Evolutionary conservation across 306 rosid species (phyloP).

Genomic region (Arachis hypogaea): DNA sequence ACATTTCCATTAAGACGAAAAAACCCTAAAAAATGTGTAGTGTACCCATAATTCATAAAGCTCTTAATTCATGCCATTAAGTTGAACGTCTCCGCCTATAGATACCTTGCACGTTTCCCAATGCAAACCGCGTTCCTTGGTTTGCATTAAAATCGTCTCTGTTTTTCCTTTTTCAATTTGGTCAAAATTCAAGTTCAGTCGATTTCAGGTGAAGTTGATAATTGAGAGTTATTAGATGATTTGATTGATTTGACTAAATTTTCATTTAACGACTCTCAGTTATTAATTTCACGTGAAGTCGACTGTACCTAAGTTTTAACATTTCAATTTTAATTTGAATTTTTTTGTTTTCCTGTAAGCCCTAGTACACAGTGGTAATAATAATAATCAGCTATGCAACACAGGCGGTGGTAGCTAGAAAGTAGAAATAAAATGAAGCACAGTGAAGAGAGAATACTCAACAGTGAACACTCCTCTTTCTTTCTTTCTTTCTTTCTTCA

Average conservation of each 20-base stretch:
- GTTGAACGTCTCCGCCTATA: conserved; percentile 12
- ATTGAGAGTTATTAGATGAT: too few relatives aligned
- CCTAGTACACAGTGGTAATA: conserved; percentile 29
- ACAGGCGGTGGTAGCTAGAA: neutral
- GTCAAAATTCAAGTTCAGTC: too few relatives aligned
- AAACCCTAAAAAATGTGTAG: conserved; percentile 48
- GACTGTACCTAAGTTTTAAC: too few relatives aligned
- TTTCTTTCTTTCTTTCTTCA: too few relatives aligned
- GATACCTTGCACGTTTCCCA: conserved; percentile 53
- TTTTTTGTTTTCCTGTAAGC: conserved; percentile 16
- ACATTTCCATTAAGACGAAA: conserved; percentile 24
- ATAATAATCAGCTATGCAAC: conserved; percentile 16
- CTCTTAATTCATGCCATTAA: conserved; percentile 35
- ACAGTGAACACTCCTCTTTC: too few relatives aligned
- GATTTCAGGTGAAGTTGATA: too few relatives aligned
- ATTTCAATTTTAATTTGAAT: neutral
- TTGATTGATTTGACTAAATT: too few relatives aligned
- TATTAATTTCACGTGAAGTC: too few relatives aligned
- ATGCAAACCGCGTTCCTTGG: conserved; percentile 53
- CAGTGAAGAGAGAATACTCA: conserved; percentile 10
- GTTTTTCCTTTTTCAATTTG: too few relatives aligned
- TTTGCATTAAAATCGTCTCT: conserved; percentile 32
- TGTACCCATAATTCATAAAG: neutral
- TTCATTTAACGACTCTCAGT: too few relatives aligned
- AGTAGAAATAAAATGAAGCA: neutral